Evolutionary conservation across 2,329 filamentous ascomycete species (phyloP).

Genomic region (Nothopassalora personata): DNA sequence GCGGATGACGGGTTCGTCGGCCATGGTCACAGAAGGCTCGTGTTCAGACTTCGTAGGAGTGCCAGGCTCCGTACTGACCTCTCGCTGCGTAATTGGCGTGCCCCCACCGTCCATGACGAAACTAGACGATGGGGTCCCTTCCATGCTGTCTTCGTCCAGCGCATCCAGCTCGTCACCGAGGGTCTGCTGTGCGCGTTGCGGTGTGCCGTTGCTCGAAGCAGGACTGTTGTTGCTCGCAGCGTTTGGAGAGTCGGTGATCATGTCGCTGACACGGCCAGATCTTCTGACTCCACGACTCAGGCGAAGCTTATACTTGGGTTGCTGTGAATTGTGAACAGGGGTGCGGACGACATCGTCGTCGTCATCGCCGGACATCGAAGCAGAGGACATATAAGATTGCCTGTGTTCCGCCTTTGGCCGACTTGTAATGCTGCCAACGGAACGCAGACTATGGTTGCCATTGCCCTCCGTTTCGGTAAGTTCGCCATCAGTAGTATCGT

Average conservation of each 20-base stretch:
- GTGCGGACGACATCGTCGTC: constrained; percentile 57
- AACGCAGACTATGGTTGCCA: constrained; percentile 13
- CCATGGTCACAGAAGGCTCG: constrained; percentile 7
- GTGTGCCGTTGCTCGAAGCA: constrained; percentile 33
- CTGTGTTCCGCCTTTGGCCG: constrained; percentile 51
- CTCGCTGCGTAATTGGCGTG: constrained; percentile 21
- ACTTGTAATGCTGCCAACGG: constrained; percentile 6
- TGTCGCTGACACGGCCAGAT: constrained; percentile 48
- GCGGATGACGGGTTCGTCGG: constrained; percentile 4
- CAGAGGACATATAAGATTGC: constrained; percentile 75
- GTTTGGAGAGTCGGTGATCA: constrained; percentile 21
- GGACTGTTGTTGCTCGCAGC: constrained; percentile 21
- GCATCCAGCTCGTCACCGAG: constrained; percentile 87
- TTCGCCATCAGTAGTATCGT: constrained; percentile 57
- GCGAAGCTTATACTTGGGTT: constrained; percentile 66
- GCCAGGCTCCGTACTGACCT: constrained; percentile 37
- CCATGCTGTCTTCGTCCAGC: constrained; percentile 61
- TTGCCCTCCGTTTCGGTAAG: constrained; percentile 76
- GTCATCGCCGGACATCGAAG: constrained; percentile 78
- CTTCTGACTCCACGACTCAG: constrained; percentile 54
- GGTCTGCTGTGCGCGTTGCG: constrained; percentile 61
- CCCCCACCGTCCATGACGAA: constrained; percentile 11
- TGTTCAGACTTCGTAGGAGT: constrained; percentile 12
- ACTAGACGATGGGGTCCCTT: constrained; percentile 31
- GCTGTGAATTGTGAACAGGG: constrained; percentile 57